Base-by-base conservation (phyloP, 2,329 filamentous ascomycete species). In the Allantophomopsis cytisporea region DNA sequence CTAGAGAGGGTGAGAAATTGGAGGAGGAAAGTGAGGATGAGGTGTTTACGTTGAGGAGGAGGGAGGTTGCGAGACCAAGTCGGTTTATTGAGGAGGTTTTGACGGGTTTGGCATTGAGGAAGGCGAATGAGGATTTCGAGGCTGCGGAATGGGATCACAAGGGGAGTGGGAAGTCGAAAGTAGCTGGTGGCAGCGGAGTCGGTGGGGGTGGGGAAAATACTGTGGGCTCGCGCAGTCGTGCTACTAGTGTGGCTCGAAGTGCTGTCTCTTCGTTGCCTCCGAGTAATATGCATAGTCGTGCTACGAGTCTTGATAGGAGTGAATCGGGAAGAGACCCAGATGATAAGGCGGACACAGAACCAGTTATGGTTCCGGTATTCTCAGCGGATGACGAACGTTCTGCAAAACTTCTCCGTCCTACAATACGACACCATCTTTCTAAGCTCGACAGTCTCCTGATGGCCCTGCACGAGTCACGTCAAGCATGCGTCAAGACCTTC, bases 321-420 rank as follows among this genome's bases (percentile, higher is more conserved):
- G 35, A 32, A 61, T 64, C 28, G 56, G 58, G 23, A 12, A 28
- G 11, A 28, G 3, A 10, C 10, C 23, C 23, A 8, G 8, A 28
- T 10, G 11, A 28, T 3, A 28, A 28, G 11, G 23, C 23, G 23
- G 10, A 28, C 10, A 8, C 11, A 8, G 23, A 12, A 28, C 23
- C 7, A 8, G 11, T 6, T 3, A 28, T 28, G 23, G 11, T 28
- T 10, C 74, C 82, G 0, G 64, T 69, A 2, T 59, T 84, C 5
- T 70, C 81, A 7, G 69, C 75, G 2, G 80, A 94, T 49, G 86
- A 94, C 47, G 76, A 82, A 2, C 55, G 66, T 36, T 83, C 84
- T 0, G 64, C 69, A 42, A 55, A 59, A 2, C 63, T 93, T 5
- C 62, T 94, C 13, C 68, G 69, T 1, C 84, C 86, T 0, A 69